These are phyloP conservation scores for Kregervanrija delftensis DNA, from an alignment of 805 yeast genomes.

Conservation along the genomic window DNA sequence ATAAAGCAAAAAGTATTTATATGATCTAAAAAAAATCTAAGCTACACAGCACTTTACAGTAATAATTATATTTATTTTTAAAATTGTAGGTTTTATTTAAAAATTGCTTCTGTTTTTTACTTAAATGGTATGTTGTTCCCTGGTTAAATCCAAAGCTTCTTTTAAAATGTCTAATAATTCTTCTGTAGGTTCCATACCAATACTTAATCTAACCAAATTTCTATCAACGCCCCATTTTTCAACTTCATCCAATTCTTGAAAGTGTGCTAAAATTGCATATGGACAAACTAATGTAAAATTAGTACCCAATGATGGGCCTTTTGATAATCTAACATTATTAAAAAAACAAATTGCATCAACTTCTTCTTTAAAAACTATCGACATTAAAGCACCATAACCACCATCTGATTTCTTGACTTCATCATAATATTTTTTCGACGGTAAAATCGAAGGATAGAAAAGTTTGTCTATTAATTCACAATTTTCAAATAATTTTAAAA, in stretches of 20 bases:
- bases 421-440: conserved; percentile 62
- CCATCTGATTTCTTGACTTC: conserved; percentile 58
- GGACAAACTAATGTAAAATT: conserved; percentile 88
- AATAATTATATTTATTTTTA: not conserved
- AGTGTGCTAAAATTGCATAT: conserved; percentile 81
- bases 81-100: not conserved
- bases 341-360: conserved; percentile 67
- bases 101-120: not conserved
- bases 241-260: conserved; percentile 70
- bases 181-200: conserved; percentile 73
- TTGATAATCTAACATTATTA: conserved; percentile 60
- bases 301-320: conserved; percentile 90
- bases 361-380: conserved; percentile 61
- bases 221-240: conserved; percentile 79
- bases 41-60: too few species aligned
- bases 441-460: conserved; percentile 61
- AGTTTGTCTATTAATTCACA: conserved; percentile 53
- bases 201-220: conserved; percentile 69
- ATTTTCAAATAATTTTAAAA: conserved; percentile 44
- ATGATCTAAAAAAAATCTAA: conserved; percentile 1
- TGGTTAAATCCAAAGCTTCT: conserved; percentile 43
- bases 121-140: conserved; percentile 28
- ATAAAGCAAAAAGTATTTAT: conserved; percentile 1
- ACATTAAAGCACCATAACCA: conserved; percentile 85
- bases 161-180: conserved; percentile 46